Percentiles rank a stretch among this genome's conserved stretches.
These are phyloP conservation scores for Amyloporia xantha DNA, from an alignment of 768 basidiomycete species.

Conservation along the genomic window DNA sequence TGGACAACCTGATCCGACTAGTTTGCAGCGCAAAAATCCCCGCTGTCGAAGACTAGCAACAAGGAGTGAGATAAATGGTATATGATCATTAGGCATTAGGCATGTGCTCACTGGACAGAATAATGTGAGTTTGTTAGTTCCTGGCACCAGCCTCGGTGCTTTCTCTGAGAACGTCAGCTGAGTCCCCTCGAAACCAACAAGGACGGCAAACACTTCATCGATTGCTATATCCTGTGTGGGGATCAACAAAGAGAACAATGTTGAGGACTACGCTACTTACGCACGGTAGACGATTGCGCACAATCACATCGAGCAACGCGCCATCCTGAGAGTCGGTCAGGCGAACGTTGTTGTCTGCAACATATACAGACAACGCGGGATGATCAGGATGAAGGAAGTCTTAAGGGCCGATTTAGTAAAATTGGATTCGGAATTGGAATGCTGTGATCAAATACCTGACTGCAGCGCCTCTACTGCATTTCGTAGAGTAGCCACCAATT, in stretches of 20 bases:
- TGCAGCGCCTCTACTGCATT: conserved; percentile 45
- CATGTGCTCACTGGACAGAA: conserved; percentile 61
- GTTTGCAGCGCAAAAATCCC: conserved; percentile 67
- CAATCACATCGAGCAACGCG: conserved; percentile 47
- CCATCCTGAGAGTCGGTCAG: conserved; percentile 61
- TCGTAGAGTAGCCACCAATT: conserved; percentile 44
- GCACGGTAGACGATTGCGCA: conserved; percentile 68
- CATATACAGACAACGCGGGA: conserved; percentile 51
- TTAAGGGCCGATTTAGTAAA: conserved; percentile 18
- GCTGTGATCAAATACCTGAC: conserved; percentile 33
- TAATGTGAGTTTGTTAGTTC: conserved; percentile 49
- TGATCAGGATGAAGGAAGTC: conserved; percentile 68
- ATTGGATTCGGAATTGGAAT: not conserved
- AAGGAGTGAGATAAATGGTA: not conserved
- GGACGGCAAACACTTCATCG: conserved; percentile 54
- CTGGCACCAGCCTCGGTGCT: conserved; percentile 42
- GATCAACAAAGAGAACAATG: not conserved
- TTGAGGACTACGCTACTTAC: conserved; percentile 38
- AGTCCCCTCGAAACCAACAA: conserved; percentile 58
- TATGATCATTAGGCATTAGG: conserved; percentile 1
- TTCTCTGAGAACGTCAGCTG: conserved; percentile 48
- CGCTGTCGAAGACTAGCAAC: conserved; percentile 52
- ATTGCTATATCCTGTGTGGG: conserved; percentile 46
- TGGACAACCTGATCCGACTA: conserved; percentile 59
- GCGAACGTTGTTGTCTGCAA: conserved; percentile 37